Evolutionary conservation across 2,329 filamentous ascomycete genomes (phyloP), one percentile per base, ranked within the genome.

Genomic region (Talaromyces sp.): DNA sequence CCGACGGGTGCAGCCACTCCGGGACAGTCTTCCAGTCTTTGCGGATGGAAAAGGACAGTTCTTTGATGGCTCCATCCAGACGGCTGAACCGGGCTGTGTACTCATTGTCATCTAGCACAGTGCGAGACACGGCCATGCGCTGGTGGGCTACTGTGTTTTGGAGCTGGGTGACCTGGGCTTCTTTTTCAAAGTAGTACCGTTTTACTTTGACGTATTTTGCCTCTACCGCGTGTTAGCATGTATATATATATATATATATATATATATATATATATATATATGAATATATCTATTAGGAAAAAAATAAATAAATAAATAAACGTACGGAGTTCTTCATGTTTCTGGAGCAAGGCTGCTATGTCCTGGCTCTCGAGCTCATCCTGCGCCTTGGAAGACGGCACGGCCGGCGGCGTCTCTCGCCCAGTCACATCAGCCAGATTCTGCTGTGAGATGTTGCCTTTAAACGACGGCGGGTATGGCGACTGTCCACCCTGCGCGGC

Each of bases 201-300:
- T 99, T 99, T 61, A 99, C 93, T 72, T 97, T 96, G 74, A 96
- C 96, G 74, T 99, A 99, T 79, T 99, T 99, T 66, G 86, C 86
- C 70, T 95, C 93, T 96, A 65, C 57, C 62, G 62, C 9, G 14
- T 52, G 31, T 31, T 41, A 57, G 56, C 24, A 56, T 56, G 53
- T 19, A 31, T 52, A n/a, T 55, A 58, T 19, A n/a, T 7, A 49
- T 9, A 19, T 11, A 26, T 24, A 26, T 8, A 63, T 17, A 21
- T 14, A 2, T 1, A 32, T 19, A n/a, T n/a, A n/a, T n/a, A n/a
- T n/a, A n/a, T n/a, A n/a, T n/a, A n/a, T n/a, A n/a, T n/a, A n/a
- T n/a, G n/a, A n/a, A n/a, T n/a, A n/a, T n/a, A n/a, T n/a, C n/a
- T n/a, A n/a, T n/a, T n/a, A n/a, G n/a, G n/a, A n/a, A n/a, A n/a